Base-by-base conservation (phyloP, 768 basidiomycete genomes). In the Hericium coralloides region DNA sequence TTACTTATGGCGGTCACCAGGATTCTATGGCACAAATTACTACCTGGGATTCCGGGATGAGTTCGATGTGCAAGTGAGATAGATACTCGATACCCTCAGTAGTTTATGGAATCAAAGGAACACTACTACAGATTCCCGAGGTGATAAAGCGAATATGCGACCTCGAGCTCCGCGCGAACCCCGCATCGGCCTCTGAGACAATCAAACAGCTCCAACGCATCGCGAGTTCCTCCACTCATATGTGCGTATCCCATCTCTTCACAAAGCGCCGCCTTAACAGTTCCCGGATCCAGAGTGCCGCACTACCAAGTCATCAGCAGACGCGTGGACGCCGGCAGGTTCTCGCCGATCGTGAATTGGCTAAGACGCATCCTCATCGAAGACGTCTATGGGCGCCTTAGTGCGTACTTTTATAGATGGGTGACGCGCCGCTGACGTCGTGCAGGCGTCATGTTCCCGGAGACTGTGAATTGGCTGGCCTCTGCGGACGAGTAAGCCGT, bases 31-130 rank as follows among this genome's bases (percentile, higher is more conserved):
- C 17, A 79, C 79, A 7, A 79, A 79, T 1, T 81, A 81, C 58
- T 78, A 76, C 54, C 69, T 80, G 48, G 85, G 85, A 1, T 88
- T 83, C 70, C 72, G 83, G n/a, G 84, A 88, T 52, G 67, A 77
- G 8, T 79, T 83, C 55, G 73, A 80, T 57, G 73, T 82, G 26
- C 64, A 75, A 62, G 73, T 77, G 31, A 14, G 66, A 18, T n/a
- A 18, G 47, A 31, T 4, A 1, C 1, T 22, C 38, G 14, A 38
- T 5, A 17, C 2, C 37, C 22, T 45, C 25, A 10, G 1, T 6
- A 22, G 7, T 15, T 23, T 52, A 25, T 12, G 51, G 45, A 17
- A 6, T 22, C 3, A 10, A 41, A 48, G 3, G 57, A 48, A 53
- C 17, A 37, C 8, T n/a, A 9, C 20, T 51, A 17, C 54, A 78